Evolutionary conservation across 2,329 filamentous ascomycete species (phyloP), one percentile per base, ranked within the genome.

Genomic region (Truncatella angustata): DNA sequence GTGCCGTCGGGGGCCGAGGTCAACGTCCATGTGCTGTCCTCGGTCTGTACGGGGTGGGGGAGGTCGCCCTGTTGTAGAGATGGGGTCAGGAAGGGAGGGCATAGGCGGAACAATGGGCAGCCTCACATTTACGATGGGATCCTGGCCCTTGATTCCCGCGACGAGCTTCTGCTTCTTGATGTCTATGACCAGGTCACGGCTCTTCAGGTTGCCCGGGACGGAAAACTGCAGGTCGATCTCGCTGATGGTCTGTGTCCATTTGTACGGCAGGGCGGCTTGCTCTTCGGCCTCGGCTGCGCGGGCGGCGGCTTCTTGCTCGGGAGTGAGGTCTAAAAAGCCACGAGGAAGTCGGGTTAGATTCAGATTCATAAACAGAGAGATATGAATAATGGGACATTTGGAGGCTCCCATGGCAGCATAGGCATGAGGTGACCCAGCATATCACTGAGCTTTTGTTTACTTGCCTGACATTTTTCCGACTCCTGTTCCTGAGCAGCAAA

Each of bases 11-110:
- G 70, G 45, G 85, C 83, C 18, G 87, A 78, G 53, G 88, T 81
- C 44, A 99, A 84, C 2, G 93, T 97, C 94, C 94, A 99, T 54
- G 93, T 96, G 50, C 87, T 93, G 63, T 99, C 94, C 70, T 96
- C 92, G 58, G 87, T 79, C 64, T 78, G 77, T 67, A 99, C 85
- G 12, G 87, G 69, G 70, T 95, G 86, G 12, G 92, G 88, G 56
- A 97, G 84, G 53, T 90, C 82, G 72, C 93, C 94, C 91, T 97
- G 62, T 30, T 4, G 16, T 44, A 14, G 18, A 45, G 12, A 14
- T n/a, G n/a, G n/a, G n/a, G n/a, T n/a, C n/a, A n/a, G n/a, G n/a
- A n/a, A n/a, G n/a, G n/a, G n/a, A n/a, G n/a, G n/a, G n/a, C n/a
- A n/a, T n/a, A n/a, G n/a, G n/a, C n/a, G n/a, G n/a, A n/a, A n/a